A percentile compares a stretch with the other conserved stretches of the same genome.
Evolutionary conservation across 2,329 filamentous ascomycete species (phyloP).

Genomic region (Aspergillus piperis): DNA sequence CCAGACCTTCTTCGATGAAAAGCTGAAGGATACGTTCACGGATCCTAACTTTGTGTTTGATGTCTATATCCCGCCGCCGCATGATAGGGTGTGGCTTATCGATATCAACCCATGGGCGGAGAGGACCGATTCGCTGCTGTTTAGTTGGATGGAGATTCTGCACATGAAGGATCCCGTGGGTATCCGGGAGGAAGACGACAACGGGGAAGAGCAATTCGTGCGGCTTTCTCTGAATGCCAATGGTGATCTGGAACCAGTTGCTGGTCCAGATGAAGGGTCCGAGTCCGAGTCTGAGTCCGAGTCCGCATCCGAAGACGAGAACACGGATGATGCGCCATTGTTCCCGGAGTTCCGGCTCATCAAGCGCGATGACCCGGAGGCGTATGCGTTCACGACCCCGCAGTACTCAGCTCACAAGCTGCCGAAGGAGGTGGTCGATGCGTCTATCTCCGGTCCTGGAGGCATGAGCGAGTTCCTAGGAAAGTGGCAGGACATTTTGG

Average conservation of each 20-base stretch:
- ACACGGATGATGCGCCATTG: slow-evolving; percentile 52
- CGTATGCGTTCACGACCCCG: slow-evolving; percentile 79
- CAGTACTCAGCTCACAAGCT: slow-evolving; percentile 96
- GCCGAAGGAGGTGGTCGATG: slow-evolving; percentile 85
- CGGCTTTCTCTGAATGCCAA: slow-evolving; percentile 36
- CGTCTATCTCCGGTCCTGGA: slow-evolving; percentile 66
- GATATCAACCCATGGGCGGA: slow-evolving; percentile 96
- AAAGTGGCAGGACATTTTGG: slow-evolving; percentile 67
- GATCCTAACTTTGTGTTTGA: slow-evolving; percentile 87
- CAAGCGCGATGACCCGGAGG: slow-evolving; percentile 80
- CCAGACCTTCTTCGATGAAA: slow-evolving; percentile 73
- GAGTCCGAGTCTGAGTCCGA: slow-evolving; percentile 33
- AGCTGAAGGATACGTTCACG: slow-evolving; percentile 74
- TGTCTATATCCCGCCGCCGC: slow-evolving; percentile 78
- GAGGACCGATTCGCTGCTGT: slow-evolving; percentile 83
- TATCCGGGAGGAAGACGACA: slow-evolving; percentile 37
- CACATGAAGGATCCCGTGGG: slow-evolving; percentile 58
- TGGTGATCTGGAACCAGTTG: slow-evolving; percentile 14
- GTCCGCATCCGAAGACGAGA: slow-evolving; percentile 40
- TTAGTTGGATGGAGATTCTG: slow-evolving; percentile 85
- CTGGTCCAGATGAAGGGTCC: slow-evolving; percentile 25
- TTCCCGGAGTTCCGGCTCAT: slow-evolving; percentile 80
- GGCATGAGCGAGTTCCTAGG: slow-evolving; percentile 78
- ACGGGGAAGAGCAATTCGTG: slow-evolving; percentile 35
- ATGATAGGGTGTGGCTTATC: slow-evolving; percentile 78